A percentile compares a stretch with the other conserved stretches of the same genome.
Conservation (phyloP, 202 grass and related monocot genomes). For the Hordeum pubiflorum region DNA sequence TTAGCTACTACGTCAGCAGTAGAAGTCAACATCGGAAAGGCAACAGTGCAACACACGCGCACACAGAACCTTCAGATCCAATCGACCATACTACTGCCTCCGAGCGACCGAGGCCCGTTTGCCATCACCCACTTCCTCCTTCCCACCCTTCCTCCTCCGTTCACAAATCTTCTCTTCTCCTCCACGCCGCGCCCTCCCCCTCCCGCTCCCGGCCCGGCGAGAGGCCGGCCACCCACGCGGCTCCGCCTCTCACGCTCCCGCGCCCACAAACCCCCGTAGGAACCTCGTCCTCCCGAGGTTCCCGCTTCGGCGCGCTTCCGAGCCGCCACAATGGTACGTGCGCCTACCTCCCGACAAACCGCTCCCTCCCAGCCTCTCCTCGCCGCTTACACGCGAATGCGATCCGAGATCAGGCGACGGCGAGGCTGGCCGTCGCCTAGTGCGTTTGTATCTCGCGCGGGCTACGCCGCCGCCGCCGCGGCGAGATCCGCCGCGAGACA, state of each 20-base stretch:
- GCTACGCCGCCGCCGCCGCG: too few relatives aligned
- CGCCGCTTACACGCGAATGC: not conserved
- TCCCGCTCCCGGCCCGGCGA: conserved; percentile 18
- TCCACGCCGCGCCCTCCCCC: conserved; percentile 2
- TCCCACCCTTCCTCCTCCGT: conserved; percentile 4
- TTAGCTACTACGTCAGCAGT: conserved; percentile 18
- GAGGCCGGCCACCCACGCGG: conserved; percentile 14
- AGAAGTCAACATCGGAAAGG: conserved; percentile 37
- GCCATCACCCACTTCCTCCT: not conserved
- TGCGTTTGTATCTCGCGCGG: not conserved
- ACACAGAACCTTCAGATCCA: conserved; percentile 25
- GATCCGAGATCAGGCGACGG: conserved; percentile 27
- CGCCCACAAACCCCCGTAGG: not conserved
- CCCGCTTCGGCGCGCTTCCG: not conserved
- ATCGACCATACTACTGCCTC: not conserved
- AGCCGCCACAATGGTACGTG: conserved; percentile 51
- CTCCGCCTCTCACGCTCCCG: not conserved
- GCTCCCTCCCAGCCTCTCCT: not conserved
- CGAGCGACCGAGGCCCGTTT: conserved; percentile 9
- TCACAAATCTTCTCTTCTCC: conserved; percentile 21
- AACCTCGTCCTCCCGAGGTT: not conserved
- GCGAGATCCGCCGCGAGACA: conserved; percentile 36
- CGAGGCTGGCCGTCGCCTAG: not conserved
- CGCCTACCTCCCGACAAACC: not conserved
- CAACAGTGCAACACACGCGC: conserved; percentile 1